Evolutionary conservation across 495 filamentous ascomycete species (phyloP).

Genomic region (Polyplosphaeria fusca): DNA sequence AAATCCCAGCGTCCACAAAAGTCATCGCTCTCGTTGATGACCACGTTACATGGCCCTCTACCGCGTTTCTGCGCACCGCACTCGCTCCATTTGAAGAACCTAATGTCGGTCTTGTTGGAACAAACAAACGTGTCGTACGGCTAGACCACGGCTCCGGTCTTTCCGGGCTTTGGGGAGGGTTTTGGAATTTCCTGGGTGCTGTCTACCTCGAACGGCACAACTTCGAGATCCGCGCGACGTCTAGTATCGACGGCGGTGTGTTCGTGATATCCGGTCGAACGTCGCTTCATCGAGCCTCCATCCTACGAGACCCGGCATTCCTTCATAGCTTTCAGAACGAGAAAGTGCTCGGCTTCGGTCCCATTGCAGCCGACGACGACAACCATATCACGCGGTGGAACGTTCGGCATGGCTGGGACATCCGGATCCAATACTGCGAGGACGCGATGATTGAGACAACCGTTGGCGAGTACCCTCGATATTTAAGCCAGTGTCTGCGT

Average conservation of each 20-base stretch:
- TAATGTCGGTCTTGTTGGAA: slow-evolving; percentile 29
- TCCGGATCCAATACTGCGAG: slow-evolving; percentile 70
- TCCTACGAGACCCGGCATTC: slow-evolving; percentile 27
- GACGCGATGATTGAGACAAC: slow-evolving; percentile 72
- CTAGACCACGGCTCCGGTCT: not conserved
- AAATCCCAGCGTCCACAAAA: too few species aligned
- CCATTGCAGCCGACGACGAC: slow-evolving; percentile 79
- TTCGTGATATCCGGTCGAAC: slow-evolving; percentile 28
- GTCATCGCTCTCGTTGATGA: slow-evolving; percentile 36
- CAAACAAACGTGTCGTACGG: slow-evolving; percentile 12
- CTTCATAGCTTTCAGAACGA: slow-evolving; percentile 64
- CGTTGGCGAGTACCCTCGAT: slow-evolving; percentile 45
- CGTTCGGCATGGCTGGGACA: slow-evolving; percentile 71
- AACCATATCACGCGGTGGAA: slow-evolving; percentile 82
- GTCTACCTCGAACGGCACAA: slow-evolving; percentile 30
- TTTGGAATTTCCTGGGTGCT: slow-evolving; percentile 35
- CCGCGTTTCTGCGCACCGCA: slow-evolving; percentile 22
- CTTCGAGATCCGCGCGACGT: slow-evolving; percentile 27
- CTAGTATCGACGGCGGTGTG: slow-evolving; percentile 32
- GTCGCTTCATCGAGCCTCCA: slow-evolving; percentile 27
- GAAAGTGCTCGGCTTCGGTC: slow-evolving; percentile 60
- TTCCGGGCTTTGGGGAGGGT: not conserved
- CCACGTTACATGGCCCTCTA: slow-evolving; percentile 30
- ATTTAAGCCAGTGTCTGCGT: slow-evolving; percentile 61
- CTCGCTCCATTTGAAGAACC: slow-evolving; percentile 32